Base-by-base conservation (phyloP, 768 basidiomycete genomes). In the Xanthoconium purpureum region DNA sequence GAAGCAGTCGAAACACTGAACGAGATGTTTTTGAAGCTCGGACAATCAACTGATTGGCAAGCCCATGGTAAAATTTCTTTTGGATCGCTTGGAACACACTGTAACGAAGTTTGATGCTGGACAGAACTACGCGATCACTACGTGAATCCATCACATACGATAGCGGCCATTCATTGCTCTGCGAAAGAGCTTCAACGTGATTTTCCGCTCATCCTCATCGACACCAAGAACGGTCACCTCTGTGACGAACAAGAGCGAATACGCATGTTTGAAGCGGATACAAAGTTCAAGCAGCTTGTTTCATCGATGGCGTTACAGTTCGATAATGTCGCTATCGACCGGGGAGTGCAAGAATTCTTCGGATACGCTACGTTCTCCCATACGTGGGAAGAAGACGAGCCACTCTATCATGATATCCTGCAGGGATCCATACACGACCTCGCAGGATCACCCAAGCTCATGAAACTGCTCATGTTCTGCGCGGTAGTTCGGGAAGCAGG, bases 291-390 rank as follows among this genome's bases (percentile, higher is more conserved):
- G 3, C 35, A 52, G n/a, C 63, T 66, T 17, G 45, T 68, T 14
- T 57, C 56, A 1, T 66, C 60, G 12, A 58, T 58, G 54, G 45
- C 30, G 15, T 18, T 14, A 44, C 36, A 32, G 13, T 15, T 51
- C 10, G 56, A 52, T 8, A 10, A 45, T 3, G 17, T 28, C 6
- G 15, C 32, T 18, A 56, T 63, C 37, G 17, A 43, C 2, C 54
- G 47, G 40, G 46, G 5, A 1, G 52, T 66, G 8, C 42, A 29
- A 50, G 54, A 57, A 17, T 63, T 55, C 17, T 66, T 55, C 44
- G 47, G 52, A 35, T 66, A 65, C 8, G 63, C 56, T 2, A 68
- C 64, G 35, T 55, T 66, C 14, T 66, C 65, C 11, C 66, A 66
- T 32, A 66, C 60, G 0, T 66, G 65, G 65, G 65, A 58, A 2